Conservation (phyloP, 352 stramenopile species). For the Aphanomyces stellatus region DNA sequence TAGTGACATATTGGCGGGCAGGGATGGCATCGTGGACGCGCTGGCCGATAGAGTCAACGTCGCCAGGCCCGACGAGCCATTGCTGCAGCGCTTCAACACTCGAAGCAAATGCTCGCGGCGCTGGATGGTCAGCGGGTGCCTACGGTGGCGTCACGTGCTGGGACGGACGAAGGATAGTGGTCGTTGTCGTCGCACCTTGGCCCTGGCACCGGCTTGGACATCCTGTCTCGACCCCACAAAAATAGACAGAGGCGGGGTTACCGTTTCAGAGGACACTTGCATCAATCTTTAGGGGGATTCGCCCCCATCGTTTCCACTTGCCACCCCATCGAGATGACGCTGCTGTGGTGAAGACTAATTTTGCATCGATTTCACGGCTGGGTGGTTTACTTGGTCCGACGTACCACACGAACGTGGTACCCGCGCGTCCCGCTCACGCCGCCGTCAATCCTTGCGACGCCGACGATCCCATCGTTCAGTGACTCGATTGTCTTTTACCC, state of each 20-base stretch:
- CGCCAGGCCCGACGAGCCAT: neutral
- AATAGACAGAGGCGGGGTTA: neutral
- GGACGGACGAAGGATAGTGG: neutral
- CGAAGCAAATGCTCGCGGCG: neutral
- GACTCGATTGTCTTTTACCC: constrained; percentile 60
- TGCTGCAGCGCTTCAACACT: too few relatives aligned
- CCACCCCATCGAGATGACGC: too few relatives aligned
- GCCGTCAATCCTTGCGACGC: constrained; percentile 10
- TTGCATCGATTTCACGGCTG: too few relatives aligned
- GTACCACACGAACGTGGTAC: too few relatives aligned
- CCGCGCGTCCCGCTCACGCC: constrained; percentile 29
- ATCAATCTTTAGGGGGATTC: too few relatives aligned
- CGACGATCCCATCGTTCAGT: constrained; percentile 39
- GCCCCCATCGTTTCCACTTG: too few relatives aligned
- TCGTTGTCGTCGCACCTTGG: neutral
- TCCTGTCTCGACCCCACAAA: neutral
- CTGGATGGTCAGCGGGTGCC: neutral
- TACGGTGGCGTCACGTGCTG: neutral
- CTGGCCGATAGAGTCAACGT: neutral
- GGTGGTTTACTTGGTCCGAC: too few relatives aligned
- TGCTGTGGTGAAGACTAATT: too few relatives aligned
- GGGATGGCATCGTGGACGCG: neutral
- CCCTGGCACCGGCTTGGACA: too few relatives aligned
- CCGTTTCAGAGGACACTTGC: too few relatives aligned
- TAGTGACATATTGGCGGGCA: too few relatives aligned